Conservation (phyloP, 2,329 filamentous ascomycete species). For the Aureobasidium musti region DNA sequence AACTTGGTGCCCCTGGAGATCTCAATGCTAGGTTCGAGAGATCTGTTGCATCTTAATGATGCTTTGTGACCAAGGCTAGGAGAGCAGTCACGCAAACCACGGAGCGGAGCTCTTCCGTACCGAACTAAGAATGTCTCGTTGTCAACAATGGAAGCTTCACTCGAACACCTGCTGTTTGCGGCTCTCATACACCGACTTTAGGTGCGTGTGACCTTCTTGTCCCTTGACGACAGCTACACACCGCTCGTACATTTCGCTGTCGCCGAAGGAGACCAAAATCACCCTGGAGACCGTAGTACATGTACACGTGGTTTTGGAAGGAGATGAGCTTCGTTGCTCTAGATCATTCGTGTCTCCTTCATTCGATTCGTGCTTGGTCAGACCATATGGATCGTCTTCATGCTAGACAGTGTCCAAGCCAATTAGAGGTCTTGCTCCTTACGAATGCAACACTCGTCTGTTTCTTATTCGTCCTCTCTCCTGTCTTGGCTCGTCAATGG, state of each 20-base stretch:
- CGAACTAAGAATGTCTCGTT: constrained; percentile 3
- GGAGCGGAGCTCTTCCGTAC: not conserved
- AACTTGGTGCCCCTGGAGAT: not conserved
- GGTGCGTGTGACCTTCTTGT: constrained; percentile 4
- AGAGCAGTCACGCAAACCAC: not conserved
- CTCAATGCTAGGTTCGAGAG: not conserved
- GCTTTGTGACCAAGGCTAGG: not conserved
- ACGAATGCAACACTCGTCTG: not conserved
- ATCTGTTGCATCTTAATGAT: not conserved
- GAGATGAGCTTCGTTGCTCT: not conserved
- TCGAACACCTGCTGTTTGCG: not conserved
- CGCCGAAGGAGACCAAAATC: not conserved
- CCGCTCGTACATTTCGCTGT: not conserved
- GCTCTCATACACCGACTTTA: constrained; percentile 1
- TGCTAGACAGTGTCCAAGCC: not conserved
- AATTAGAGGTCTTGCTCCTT: not conserved
- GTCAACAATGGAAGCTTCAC: not conserved
- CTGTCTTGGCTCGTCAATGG: not conserved
- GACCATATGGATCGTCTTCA: not conserved
- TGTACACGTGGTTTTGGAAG: not conserved
- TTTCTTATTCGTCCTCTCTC: not conserved
- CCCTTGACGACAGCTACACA: constrained; percentile 3
- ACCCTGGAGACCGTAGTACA: not conserved
- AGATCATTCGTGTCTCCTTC: not conserved
- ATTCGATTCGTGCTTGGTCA: constrained; percentile 1